These are phyloP conservation scores for Picochlorum sp. DNA, from an alignment of 139 green algal genomes.

Conservation along the genomic window DNA sequence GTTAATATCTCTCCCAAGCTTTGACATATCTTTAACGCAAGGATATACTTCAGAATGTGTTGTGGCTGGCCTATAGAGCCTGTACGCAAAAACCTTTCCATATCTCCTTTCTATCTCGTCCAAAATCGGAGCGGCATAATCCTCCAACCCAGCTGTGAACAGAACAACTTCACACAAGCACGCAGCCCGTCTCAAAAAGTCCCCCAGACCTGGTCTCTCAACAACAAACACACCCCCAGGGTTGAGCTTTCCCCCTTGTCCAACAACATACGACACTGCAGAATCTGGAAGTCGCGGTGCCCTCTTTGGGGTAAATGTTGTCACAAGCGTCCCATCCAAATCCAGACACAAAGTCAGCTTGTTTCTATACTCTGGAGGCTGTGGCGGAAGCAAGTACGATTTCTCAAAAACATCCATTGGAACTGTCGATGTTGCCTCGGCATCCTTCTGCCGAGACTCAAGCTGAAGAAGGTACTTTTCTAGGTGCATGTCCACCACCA, in stretches of 20 bases:
- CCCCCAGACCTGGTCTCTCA: constrained; percentile 64
- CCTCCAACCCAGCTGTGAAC: constrained; percentile 82
- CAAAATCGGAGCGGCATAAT: constrained; percentile 76
- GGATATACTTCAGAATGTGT: constrained; percentile 48
- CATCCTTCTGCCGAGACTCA: constrained; percentile 4
- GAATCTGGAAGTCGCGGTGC: constrained; percentile 48
- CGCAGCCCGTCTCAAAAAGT: constrained; percentile 52
- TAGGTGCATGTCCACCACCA: constrained; percentile 64
- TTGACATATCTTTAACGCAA: constrained; percentile 81
- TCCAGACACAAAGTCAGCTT: constrained; percentile 76
- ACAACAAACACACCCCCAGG: constrained; percentile 73
- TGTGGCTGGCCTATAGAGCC: constrained; percentile 47
- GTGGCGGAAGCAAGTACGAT: constrained; percentile 30
- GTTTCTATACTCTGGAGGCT: constrained; percentile 22
- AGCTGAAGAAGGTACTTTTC: constrained; percentile 54
- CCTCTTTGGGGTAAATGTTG: constrained; percentile 62
- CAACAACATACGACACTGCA: constrained; percentile 54
- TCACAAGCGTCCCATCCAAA: constrained; percentile 78
- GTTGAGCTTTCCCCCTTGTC: constrained; percentile 61
- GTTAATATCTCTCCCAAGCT: constrained; percentile 51
- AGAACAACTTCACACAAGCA: constrained; percentile 59
- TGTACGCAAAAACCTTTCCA: constrained; percentile 14
- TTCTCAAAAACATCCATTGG: neutral
- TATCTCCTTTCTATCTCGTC: constrained; percentile 53
- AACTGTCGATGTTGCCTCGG: neutral